phyloP scores from a whole-genome alignment of 805 yeast genomes.

The Yamadazyma laniorum region DNA sequence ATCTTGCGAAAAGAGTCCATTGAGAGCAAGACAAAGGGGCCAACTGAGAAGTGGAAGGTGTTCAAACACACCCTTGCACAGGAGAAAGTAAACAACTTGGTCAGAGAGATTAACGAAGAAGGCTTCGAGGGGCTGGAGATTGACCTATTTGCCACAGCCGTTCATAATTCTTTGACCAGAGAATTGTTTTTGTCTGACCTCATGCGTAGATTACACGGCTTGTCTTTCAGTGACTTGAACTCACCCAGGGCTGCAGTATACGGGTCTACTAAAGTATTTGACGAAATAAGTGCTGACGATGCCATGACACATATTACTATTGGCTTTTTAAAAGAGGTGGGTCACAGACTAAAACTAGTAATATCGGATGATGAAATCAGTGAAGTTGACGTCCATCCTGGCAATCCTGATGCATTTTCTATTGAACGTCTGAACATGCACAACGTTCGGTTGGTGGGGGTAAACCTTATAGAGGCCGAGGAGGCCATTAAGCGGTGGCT shows the following conservation, averaged over 20 bases:
- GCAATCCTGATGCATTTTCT: neutral
- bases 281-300: constrained; percentile 6
- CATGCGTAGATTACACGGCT: constrained; percentile 2
- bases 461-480: neutral
- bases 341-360: neutral
- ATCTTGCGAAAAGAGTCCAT: constrained; percentile 27
- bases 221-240: constrained; percentile 1
- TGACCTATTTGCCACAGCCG: constrained; percentile 19
- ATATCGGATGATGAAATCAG: neutral
- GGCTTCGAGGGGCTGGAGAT: constrained; percentile 8
- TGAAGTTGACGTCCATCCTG: neutral
- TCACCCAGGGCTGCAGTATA: neutral
- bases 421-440: neutral
- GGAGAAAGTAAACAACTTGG: constrained; percentile 16
- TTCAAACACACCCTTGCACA: constrained; percentile 38
- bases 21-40: neutral
- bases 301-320: constrained; percentile 2
- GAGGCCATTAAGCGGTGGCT: constrained; percentile 2
- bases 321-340: neutral
- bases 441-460: constrained; percentile 4
- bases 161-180: constrained; percentile 22
- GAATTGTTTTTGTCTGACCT: constrained; percentile 4
- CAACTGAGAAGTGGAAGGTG: constrained; percentile 24
- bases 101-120: constrained; percentile 11
- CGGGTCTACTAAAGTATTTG: constrained; percentile 2